Conservation (phyloP, 2,329 filamentous ascomycete species). For the Paecilomyces niveus region DNA sequence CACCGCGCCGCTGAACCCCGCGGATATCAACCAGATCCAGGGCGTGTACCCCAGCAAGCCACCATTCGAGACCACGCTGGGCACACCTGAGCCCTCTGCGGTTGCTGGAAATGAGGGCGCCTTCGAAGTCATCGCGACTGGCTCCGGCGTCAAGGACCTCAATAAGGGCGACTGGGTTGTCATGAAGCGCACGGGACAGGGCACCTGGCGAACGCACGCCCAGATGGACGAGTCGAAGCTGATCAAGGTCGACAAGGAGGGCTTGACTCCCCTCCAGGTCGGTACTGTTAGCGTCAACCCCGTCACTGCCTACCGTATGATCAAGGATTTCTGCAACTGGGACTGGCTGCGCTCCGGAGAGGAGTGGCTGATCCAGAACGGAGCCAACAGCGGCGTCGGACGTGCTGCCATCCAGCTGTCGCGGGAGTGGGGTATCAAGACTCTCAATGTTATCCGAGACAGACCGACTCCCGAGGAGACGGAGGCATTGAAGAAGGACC, state of each 20-base stretch:
- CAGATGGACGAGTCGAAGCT: slow-evolving; percentile 56
- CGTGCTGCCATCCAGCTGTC: slow-evolving; percentile 85
- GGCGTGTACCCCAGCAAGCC: slow-evolving; percentile 89
- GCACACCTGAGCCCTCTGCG: slow-evolving; percentile 68
- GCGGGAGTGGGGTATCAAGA: slow-evolving; percentile 77
- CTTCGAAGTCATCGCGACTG: slow-evolving; percentile 74
- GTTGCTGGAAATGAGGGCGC: slow-evolving; percentile 70
- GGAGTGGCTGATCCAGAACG: slow-evolving; percentile 96
- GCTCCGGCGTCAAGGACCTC: slow-evolving; percentile 55
- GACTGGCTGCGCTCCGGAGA: slow-evolving; percentile 52
- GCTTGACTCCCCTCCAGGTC: slow-evolving; percentile 67
- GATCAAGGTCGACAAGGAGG: slow-evolving; percentile 63
- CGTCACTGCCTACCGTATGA: slow-evolving; percentile 88
- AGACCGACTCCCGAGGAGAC: slow-evolving; percentile 60
- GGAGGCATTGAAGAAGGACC: slow-evolving; percentile 54
- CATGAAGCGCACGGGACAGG: slow-evolving; percentile 73
- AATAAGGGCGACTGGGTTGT: slow-evolving; percentile 87
- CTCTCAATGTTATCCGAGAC: slow-evolving; percentile 80
- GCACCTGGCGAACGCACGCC: slow-evolving; percentile 92
- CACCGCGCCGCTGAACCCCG: slow-evolving; percentile 88
- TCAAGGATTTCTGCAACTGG: slow-evolving; percentile 64
- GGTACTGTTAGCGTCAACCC: slow-evolving; percentile 90
- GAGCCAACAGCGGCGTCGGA: slow-evolving; percentile 89
- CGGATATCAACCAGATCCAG: slow-evolving; percentile 97
- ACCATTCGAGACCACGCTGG: slow-evolving; percentile 65